Conservation (phyloP, 2,329 filamentous ascomycete genomes). For the Diplodia sapinea region DNA sequence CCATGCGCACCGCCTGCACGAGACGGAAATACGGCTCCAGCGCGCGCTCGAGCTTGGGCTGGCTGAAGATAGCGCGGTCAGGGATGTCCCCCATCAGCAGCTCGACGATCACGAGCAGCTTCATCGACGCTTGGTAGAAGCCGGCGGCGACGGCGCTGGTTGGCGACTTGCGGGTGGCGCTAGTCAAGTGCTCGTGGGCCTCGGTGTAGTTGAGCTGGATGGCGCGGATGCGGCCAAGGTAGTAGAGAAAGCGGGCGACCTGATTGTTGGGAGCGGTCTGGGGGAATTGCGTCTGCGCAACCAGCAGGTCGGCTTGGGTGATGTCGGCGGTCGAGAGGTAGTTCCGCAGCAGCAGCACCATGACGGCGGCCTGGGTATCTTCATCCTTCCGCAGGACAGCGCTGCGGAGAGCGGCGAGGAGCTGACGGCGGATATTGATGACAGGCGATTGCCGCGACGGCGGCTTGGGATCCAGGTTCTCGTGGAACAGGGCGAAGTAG, state of each 20-base stretch:
- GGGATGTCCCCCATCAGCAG: slow-evolving; percentile 98
- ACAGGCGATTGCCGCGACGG: slow-evolving; percentile 88
- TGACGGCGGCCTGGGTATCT: slow-evolving; percentile 96
- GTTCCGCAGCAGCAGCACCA: slow-evolving; percentile 91
- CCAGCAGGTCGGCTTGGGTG: slow-evolving; percentile 91
- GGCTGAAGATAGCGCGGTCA: slow-evolving; percentile 91
- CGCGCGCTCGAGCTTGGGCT: slow-evolving; percentile 82
- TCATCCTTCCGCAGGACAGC: slow-evolving; percentile 96
- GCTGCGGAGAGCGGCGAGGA: slow-evolving; percentile 87
- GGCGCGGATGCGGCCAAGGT: slow-evolving; percentile 92
- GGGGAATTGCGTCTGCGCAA: slow-evolving; percentile 95
- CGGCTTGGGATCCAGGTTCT: slow-evolving; percentile 84
- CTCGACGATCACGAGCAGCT: slow-evolving; percentile 95
- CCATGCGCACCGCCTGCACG: slow-evolving; percentile 94
- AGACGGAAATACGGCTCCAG: slow-evolving; percentile 92
- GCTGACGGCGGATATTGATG: slow-evolving; percentile 81
- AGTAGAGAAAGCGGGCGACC: slow-evolving; percentile 96
- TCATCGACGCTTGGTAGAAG: slow-evolving; percentile 95
- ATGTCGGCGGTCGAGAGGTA: slow-evolving; percentile 97
- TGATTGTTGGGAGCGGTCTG: slow-evolving; percentile 96
- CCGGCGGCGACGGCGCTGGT: slow-evolving; percentile 87
- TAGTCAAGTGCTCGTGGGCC: slow-evolving; percentile 90
- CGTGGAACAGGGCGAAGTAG: slow-evolving; percentile 95
- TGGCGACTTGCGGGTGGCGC: slow-evolving; percentile 92
- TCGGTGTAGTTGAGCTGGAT: slow-evolving; percentile 97